Evolutionary conservation across 192 early-diverging fungal species (phyloP).

Genomic region (Coemansia sp.): DNA sequence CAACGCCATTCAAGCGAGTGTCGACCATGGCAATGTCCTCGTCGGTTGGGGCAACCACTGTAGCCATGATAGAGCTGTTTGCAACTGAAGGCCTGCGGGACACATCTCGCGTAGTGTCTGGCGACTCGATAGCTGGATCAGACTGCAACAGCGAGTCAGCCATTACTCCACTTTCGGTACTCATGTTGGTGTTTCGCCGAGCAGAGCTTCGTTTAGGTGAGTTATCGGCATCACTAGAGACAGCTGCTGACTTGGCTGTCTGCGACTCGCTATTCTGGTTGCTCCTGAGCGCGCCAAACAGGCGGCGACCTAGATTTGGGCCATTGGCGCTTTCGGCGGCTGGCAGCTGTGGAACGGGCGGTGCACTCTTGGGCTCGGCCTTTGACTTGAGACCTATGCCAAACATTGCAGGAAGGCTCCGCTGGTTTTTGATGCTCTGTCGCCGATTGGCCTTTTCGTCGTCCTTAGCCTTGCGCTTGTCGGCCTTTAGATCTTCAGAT

Average conservation of each 20-base stretch:
- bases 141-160: constrained; percentile 7
- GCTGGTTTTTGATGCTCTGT: constrained; percentile 56
- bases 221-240: neutral
- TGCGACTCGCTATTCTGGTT: constrained; percentile 26
- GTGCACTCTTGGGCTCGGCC: constrained; percentile 27
- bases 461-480: constrained; percentile 32
- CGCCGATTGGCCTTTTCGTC: constrained; percentile 40
- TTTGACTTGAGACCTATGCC: constrained; percentile 43
- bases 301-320: constrained; percentile 42
- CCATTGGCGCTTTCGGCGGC: constrained; percentile 5
- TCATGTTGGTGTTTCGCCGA: constrained; percentile 11
- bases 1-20: neutral
- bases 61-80: neutral
- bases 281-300: constrained; percentile 40
- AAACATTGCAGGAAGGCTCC: constrained; percentile 56
- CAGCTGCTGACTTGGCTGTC: neutral
- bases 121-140: neutral
- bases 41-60: neutral
- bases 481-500: constrained; percentile 3
- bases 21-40: constrained; percentile 23
- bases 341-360: constrained; percentile 45
- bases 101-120: neutral
- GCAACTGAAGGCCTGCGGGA: constrained; percentile 1
- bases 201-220: neutral
- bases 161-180: neutral